Evolutionary conservation across 2,329 filamentous ascomycete genomes (phyloP).

Genomic region (Diaporthe velutina): DNA sequence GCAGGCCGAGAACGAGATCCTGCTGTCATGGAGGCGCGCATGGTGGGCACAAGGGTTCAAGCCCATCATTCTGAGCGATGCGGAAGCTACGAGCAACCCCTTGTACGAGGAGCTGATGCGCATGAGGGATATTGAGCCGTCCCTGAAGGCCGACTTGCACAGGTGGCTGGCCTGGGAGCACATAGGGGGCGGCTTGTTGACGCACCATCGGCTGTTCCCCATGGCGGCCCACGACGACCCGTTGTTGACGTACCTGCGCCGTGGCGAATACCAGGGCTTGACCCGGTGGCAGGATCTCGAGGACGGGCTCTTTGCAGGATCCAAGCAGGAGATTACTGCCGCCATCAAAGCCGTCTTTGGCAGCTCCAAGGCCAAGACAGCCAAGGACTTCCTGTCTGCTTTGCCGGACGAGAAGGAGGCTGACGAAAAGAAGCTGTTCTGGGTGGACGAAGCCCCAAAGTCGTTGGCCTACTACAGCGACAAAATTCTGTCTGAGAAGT

Average conservation of each 20-base stretch:
- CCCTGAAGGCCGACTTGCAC: slow-evolving; percentile 78
- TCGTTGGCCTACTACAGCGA: slow-evolving; percentile 84
- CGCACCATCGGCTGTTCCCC: slow-evolving; percentile 84
- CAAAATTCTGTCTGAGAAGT: slow-evolving; percentile 72
- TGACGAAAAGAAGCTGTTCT: slow-evolving; percentile 66
- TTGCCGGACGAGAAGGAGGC: slow-evolving; percentile 55
- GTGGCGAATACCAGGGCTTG: slow-evolving; percentile 79
- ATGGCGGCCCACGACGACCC: slow-evolving; percentile 83
- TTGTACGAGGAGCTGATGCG: slow-evolving; percentile 79
- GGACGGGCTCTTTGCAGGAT: slow-evolving; percentile 80
- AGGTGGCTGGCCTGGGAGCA: slow-evolving; percentile 94
- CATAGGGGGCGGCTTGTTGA: slow-evolving; percentile 86
- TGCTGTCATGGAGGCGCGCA: slow-evolving; percentile 89
- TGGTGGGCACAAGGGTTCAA: slow-evolving; percentile 97
- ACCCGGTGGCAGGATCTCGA: slow-evolving; percentile 81
- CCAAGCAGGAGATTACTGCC: slow-evolving; percentile 72
- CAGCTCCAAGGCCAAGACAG: slow-evolving; percentile 65
- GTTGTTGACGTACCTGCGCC: slow-evolving; percentile 78
- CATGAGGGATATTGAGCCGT: slow-evolving; percentile 67
- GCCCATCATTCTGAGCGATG: slow-evolving; percentile 82
- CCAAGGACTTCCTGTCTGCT: slow-evolving; percentile 74
- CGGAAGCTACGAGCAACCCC: slow-evolving; percentile 87
- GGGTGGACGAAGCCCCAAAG: slow-evolving; percentile 72
- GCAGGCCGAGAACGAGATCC: slow-evolving; percentile 81
- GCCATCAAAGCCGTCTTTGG: slow-evolving; percentile 73